These are phyloP conservation scores for Nakazawaea peltata DNA, from an alignment of 805 yeast species.

Conservation along the genomic window DNA sequence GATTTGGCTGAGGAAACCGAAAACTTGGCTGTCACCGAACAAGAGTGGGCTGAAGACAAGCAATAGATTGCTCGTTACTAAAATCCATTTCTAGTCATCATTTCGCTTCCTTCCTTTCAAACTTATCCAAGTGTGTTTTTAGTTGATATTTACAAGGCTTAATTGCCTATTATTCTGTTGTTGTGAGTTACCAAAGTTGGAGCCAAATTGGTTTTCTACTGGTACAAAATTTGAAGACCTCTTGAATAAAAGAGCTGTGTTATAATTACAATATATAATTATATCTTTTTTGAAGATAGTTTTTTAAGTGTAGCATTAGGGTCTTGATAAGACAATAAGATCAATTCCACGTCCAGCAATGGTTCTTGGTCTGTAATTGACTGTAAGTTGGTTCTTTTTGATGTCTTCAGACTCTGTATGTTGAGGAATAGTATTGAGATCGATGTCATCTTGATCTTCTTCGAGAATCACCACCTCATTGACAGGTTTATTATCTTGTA, in stretches of 20 bases:
- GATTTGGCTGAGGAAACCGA: slow-evolving; percentile 31
- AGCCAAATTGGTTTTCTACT: too few relatives aligned
- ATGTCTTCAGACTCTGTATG: background rate
- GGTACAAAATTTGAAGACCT: too few relatives aligned
- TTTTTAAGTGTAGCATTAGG: too few relatives aligned
- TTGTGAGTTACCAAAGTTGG: too few relatives aligned
- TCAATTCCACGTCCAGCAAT: slow-evolving; percentile 6
- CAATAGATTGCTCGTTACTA: slow-evolving; percentile 12
- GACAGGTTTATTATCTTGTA: too few relatives aligned
- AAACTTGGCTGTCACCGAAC: slow-evolving; percentile 14
- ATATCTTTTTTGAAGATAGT: too few relatives aligned
- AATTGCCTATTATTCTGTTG: too few relatives aligned
- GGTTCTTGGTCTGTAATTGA: background rate
- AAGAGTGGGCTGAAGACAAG: slow-evolving; percentile 30
- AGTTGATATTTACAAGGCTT: background rate
- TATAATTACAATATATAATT: too few relatives aligned
- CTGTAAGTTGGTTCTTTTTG: slow-evolving; percentile 1
- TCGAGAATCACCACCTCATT: slow-evolving; percentile 3
- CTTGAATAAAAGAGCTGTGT: too few relatives aligned
- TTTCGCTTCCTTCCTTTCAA: too few relatives aligned
- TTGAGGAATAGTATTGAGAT: background rate
- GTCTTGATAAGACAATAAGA: slow-evolving; percentile 4
- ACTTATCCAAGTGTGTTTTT: background rate
- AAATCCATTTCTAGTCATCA: background rate
- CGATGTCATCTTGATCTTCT: slow-evolving; percentile 1